These are phyloP conservation scores for Triticum timopheevii DNA, from an alignment of 176 grass and related monocot genomes.

Conservation along the genomic window DNA sequence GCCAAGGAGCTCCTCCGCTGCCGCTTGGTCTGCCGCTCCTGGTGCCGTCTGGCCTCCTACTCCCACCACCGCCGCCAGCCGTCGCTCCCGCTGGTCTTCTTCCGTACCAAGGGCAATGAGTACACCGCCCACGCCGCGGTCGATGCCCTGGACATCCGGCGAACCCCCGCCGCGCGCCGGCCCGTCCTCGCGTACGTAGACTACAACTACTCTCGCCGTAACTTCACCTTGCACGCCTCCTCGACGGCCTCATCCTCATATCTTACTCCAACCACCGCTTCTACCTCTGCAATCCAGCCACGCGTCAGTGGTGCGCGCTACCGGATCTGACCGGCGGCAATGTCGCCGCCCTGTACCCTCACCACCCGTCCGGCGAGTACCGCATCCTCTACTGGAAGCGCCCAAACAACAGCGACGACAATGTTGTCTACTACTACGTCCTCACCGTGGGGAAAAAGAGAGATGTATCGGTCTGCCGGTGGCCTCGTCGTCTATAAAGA, in stretches of 20 bases:
- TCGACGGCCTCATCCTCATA: not conserved
- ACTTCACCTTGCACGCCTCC: not conserved
- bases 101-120: not conserved
- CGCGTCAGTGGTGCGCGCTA: not conserved
- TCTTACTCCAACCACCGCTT: not conserved
- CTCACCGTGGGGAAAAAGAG: not conserved
- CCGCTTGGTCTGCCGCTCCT: not conserved
- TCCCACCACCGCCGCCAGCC: not conserved
- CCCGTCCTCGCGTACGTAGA: not conserved
- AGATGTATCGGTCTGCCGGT: not conserved
- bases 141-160: not conserved
- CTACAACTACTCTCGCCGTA: fast-evolving
- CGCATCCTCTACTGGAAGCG: not conserved
- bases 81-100: not conserved
- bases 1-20: conserved; percentile 1
- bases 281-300: conserved; percentile 16
- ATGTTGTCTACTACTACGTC: not conserved
- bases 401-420: too few species aligned
- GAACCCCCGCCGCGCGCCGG: not conserved
- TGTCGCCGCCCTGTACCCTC: not conserved
- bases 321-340: not conserved
- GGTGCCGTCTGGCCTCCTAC: not conserved
- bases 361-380: conserved; percentile 13
- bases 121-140: not conserved
- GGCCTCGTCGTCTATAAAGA: not conserved